These are phyloP conservation scores for Purpureocillium takamizusanense DNA, from an alignment of 2,329 filamentous ascomycete species.

Conservation along the genomic window DNA sequence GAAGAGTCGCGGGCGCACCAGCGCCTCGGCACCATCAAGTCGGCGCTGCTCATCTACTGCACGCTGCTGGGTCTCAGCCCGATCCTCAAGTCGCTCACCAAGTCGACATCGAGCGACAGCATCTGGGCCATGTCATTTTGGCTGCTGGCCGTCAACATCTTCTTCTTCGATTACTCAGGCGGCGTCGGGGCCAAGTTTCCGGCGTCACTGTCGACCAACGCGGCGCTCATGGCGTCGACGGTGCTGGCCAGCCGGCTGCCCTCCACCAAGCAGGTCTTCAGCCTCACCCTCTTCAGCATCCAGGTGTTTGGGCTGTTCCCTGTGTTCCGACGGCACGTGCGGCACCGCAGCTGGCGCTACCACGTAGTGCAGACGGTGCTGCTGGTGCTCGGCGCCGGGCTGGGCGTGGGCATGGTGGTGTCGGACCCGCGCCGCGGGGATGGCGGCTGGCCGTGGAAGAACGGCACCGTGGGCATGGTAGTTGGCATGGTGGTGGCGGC, in stretches of 20 bases:
- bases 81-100: constrained; percentile 92
- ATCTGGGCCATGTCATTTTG: constrained; percentile 97
- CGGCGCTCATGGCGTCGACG: constrained; percentile 90
- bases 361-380: constrained; percentile 69
- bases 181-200: constrained; percentile 55
- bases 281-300: constrained; percentile 88
- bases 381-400: constrained; percentile 71
- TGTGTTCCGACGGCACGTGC: constrained; percentile 86
- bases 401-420: constrained; percentile 60
- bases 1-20: constrained; percentile 36
- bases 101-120: constrained; percentile 83
- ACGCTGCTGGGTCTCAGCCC: constrained; percentile 86
- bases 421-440: constrained; percentile 21
- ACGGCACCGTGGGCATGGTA: constrained; percentile 60
- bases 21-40: constrained; percentile 76
- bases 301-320: constrained; percentile 96
- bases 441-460: constrained; percentile 40
- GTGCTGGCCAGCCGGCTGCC: constrained; percentile 85
- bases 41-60: constrained; percentile 85
- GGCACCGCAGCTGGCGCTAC: constrained; percentile 71
- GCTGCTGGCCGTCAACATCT: constrained; percentile 90
- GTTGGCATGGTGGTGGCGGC: constrained; percentile 67
- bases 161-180: constrained; percentile 94
- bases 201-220: constrained; percentile 80
- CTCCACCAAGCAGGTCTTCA: constrained; percentile 90